Percentiles rank a stretch among this genome's conserved stretches.
These are phyloP conservation scores for Allantophomopsis lycopodina DNA, from an alignment of 2,329 filamentous ascomycete species.

Conservation along the genomic window DNA sequence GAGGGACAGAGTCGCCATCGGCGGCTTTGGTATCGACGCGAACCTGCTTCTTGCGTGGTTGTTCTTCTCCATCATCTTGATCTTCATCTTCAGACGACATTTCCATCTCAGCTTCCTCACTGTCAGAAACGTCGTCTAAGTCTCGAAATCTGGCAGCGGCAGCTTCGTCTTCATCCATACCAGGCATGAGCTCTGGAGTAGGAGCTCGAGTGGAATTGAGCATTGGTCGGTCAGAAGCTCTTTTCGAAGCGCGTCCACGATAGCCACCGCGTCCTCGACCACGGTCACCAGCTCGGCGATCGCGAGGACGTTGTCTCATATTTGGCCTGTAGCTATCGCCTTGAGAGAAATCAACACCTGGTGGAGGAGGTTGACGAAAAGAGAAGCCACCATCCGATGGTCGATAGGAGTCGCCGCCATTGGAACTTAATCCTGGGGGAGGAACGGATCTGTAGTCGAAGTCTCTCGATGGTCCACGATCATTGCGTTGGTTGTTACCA, in stretches of 20 bases:
- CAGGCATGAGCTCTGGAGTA: conserved; percentile 19
- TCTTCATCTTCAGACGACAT: conserved; percentile 29
- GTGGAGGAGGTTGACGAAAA: conserved; percentile 17
- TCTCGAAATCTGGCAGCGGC: conserved; percentile 33
- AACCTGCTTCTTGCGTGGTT: conserved; percentile 29
- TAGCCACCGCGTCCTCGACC: conserved; percentile 1
- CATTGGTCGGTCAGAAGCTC: conserved; percentile 18
- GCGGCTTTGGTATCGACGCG: conserved; percentile 20
- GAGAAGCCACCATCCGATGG: conserved; percentile 10
- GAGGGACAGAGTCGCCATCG: conserved; percentile 39
- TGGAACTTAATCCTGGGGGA: conserved; percentile 5
- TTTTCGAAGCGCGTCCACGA: conserved; percentile 7
- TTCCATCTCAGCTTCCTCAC: conserved; percentile 47
- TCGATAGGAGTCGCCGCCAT: conserved; percentile 8
- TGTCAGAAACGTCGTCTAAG: conserved; percentile 45
- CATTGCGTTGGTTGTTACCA: conserved; percentile 1
- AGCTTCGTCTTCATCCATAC: conserved; percentile 16
- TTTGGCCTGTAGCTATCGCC: conserved; percentile 9
- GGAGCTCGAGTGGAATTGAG: conserved; percentile 19
- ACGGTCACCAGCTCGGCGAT: not conserved
- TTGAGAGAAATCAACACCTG: conserved; percentile 11
- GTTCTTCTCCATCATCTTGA: conserved; percentile 17
- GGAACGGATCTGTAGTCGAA: conserved; percentile 2
- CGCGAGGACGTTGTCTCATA: not conserved
- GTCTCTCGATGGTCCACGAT: conserved; percentile 1